These are phyloP conservation scores for Cocos nucifera DNA, from an alignment of 176 grass and related monocot species.

Conservation along the genomic window DNA sequence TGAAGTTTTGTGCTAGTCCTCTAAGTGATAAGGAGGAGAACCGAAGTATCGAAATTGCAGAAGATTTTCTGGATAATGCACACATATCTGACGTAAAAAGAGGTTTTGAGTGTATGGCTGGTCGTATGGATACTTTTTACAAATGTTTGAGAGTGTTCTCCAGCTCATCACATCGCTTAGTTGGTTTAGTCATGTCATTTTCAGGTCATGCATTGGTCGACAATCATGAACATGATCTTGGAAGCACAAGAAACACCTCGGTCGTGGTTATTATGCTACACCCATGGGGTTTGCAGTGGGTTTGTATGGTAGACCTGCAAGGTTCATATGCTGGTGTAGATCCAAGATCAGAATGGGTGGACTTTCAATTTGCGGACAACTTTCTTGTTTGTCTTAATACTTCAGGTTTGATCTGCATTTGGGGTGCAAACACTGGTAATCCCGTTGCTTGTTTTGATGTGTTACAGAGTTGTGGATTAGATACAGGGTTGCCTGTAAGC, in stretches of 20 bases:
- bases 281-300: conserved; percentile 72
- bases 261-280: conserved; percentile 65
- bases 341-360: conserved; percentile 49
- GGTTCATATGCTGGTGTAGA: conserved; percentile 29
- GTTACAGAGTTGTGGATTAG: conserved; percentile 27
- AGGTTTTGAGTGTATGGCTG: conserved; percentile 8
- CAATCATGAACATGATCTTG: conserved; percentile 25
- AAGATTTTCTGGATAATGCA: conserved; percentile 13
- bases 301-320: conserved; percentile 61
- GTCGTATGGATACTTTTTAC: conserved; percentile 9
- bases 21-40: conserved; percentile 16
- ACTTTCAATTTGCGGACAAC: conserved; percentile 79
- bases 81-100: conserved; percentile 37
- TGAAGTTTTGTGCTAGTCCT: conserved; percentile 36
- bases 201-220: conserved; percentile 18
- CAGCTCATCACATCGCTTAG: conserved; percentile 59
- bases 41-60: conserved; percentile 2
- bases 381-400: conserved; percentile 63
- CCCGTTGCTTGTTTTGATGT: conserved; percentile 36
- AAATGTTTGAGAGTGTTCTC: conserved; percentile 63
- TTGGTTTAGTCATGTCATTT: conserved; percentile 53
- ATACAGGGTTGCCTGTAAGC: conserved; percentile 14
- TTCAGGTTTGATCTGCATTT: conserved; percentile 61
- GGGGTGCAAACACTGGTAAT: conserved; percentile 45
- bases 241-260: conserved; percentile 23